Conservation (phyloP, 306 rosid species). For the Acacia melanoxylon region DNA sequence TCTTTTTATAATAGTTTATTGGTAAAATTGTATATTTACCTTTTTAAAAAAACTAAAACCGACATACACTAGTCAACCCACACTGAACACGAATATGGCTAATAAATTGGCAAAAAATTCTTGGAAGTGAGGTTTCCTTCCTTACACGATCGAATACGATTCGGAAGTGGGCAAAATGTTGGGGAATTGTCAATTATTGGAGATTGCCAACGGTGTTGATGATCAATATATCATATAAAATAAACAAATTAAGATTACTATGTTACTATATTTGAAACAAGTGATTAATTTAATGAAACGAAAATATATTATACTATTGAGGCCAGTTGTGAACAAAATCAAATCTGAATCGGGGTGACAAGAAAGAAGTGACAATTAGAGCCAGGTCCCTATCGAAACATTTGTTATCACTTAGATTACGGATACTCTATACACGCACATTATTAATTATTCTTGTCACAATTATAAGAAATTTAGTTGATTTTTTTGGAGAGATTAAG, state of each 20-base stretch:
- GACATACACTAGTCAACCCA: neutral
- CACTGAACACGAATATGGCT: neutral
- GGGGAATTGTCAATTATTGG: neutral
- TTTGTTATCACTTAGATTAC: no score
- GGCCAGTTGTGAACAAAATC: neutral
- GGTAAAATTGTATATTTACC: no score
- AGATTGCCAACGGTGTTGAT: neutral
- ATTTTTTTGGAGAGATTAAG: no score
- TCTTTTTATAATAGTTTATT: no score
- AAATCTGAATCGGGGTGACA: neutral
- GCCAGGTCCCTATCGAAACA: no score
- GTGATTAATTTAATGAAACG: no score
- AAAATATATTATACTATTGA: no score
- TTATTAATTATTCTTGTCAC: no score
- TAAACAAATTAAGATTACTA: neutral
- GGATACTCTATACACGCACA: no score
- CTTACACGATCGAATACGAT: neutral
- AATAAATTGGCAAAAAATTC: neutral
- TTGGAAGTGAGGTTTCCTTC: neutral
- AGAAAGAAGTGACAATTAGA: neutral
- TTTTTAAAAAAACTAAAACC: no score
- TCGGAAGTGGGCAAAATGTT: neutral
- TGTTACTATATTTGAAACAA: neutral
- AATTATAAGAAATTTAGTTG: no score
- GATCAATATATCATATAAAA: neutral